phyloP scores from a whole-genome alignment of 495 filamentous ascomycete species.

The Penicillium maclennaniae region DNA sequence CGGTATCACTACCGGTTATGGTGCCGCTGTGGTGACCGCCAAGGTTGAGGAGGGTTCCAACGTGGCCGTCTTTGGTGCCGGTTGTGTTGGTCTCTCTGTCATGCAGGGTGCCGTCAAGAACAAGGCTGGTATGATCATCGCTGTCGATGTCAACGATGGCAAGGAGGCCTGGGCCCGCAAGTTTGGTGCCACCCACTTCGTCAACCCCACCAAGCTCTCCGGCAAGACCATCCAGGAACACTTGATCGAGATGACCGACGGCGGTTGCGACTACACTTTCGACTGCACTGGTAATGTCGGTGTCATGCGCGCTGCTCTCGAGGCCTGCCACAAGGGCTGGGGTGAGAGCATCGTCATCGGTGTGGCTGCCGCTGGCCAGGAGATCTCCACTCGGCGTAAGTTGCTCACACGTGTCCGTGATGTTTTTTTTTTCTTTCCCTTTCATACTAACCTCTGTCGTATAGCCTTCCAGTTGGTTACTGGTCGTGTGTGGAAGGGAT shows the following conservation, averaged over 20 bases:
- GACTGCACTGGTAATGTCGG: constrained; percentile 97
- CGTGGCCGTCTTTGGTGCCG: constrained; percentile 93
- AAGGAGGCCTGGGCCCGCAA: constrained; percentile 92
- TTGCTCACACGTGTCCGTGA: constrained; percentile 18
- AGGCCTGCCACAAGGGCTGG: constrained; percentile 99
- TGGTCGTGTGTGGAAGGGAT: constrained; percentile 95
- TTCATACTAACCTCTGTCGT: background rate
- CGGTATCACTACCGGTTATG: constrained; percentile 98
- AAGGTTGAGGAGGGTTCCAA: constrained; percentile 83
- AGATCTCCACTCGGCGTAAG: constrained; percentile 93
- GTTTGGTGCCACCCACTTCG: constrained; percentile 95
- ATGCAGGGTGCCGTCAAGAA: constrained; percentile 93
- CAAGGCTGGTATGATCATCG: constrained; percentile 85
- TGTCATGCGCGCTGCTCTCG: constrained; percentile 93
- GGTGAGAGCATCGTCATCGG: constrained; percentile 97
- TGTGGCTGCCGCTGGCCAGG: constrained; percentile 94
- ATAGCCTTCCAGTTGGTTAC: constrained; percentile 97
- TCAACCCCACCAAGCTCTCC: constrained; percentile 82
- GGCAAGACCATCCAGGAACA: constrained; percentile 79
- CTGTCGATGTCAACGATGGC: constrained; percentile 85
- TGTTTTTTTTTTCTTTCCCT: background rate
- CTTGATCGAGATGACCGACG: constrained; percentile 98
- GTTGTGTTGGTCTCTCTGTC: constrained; percentile 91
- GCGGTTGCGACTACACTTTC: constrained; percentile 97
- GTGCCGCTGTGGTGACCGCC: constrained; percentile 89